Conservation (phyloP, 2,329 filamentous ascomycete genomes). For the Hypoxylon sp. region DNA sequence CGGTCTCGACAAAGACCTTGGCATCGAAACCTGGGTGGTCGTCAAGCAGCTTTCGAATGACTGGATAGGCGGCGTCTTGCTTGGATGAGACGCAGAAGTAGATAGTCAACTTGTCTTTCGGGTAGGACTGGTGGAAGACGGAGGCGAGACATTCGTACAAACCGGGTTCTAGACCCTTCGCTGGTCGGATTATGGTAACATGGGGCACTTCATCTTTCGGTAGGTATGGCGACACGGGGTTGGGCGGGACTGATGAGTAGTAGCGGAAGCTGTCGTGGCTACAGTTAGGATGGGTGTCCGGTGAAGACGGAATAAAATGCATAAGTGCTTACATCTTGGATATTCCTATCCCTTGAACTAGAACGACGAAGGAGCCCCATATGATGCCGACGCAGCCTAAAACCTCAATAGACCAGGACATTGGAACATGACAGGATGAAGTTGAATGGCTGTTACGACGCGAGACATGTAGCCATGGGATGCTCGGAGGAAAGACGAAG, state of each 20-base stretch:
- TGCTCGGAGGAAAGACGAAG: conserved; percentile 6
- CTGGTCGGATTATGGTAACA: conserved; percentile 91
- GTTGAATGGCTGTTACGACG: conserved; percentile 4
- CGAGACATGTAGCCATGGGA: conserved; percentile 8
- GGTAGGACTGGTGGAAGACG: conserved; percentile 87
- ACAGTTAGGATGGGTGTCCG: conserved; percentile 4
- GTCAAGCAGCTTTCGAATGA: conserved; percentile 77
- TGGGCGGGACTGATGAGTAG: conserved; percentile 66
- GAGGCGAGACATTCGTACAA: conserved; percentile 94
- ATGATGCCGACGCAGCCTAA: conserved; percentile 65
- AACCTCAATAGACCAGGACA: conserved; percentile 48
- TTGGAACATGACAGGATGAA: conserved; percentile 44
- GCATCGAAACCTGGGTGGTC: conserved; percentile 83
- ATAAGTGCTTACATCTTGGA: conserved; percentile 66
- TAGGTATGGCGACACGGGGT: conserved; percentile 67
- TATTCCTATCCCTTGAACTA: conserved; percentile 71
- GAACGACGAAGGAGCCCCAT: conserved; percentile 68
- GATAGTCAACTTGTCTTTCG: conserved; percentile 80
- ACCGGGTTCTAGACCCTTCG: conserved; percentile 91
- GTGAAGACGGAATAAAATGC: background rate
- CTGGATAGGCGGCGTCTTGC: conserved; percentile 81
- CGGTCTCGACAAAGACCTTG: conserved; percentile 82
- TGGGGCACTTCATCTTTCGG: conserved; percentile 75
- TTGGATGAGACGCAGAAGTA: conserved; percentile 85
- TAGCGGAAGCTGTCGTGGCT: conserved; percentile 63